Evolutionary conservation across 192 early-diverging fungal species (phyloP).

Genomic region (Coemansia sp.): DNA sequence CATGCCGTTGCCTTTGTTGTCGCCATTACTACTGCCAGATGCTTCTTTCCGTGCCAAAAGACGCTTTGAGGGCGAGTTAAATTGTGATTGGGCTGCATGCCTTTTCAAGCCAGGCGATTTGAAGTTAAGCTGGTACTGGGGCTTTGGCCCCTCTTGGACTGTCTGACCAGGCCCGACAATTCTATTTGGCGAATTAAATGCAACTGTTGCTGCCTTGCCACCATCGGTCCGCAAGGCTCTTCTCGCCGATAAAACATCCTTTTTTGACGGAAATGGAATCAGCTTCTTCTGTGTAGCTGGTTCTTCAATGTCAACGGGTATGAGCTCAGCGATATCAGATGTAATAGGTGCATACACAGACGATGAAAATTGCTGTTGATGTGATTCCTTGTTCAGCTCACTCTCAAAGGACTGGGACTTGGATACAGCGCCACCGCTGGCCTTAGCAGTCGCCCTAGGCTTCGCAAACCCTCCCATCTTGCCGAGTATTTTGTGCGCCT

Average conservation of each 20-base stretch:
- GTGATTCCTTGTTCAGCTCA: not conserved
- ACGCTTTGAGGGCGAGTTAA: conserved; percentile 49
- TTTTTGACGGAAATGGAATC: conserved; percentile 38
- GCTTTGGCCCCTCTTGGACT: not conserved
- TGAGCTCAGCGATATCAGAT: not conserved
- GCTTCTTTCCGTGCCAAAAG: not conserved
- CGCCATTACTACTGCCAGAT: not conserved
- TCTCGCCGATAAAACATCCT: conserved; percentile 44
- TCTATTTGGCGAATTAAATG: conserved; percentile 17
- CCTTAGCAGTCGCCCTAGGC: conserved; percentile 2
- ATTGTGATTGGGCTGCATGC: conserved; percentile 12
- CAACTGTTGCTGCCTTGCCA: conserved; percentile 2
- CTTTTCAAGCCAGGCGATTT: conserved; percentile 35
- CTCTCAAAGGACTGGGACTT: not conserved
- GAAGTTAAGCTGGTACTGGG: conserved; percentile 23
- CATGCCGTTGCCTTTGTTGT: not conserved
- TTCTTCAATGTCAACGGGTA: not conserved
- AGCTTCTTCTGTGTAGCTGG: not conserved
- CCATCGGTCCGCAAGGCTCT: conserved; percentile 26
- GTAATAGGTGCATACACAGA: not conserved
- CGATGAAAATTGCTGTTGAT: not conserved
- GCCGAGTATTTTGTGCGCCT: conserved; percentile 24
- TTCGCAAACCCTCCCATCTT: conserved; percentile 35
- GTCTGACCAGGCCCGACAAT: not conserved
- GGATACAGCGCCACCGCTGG: not conserved